Conservation (phyloP, 345 rosid genomes). For the Cardamine chenopodiifolia region DNA sequence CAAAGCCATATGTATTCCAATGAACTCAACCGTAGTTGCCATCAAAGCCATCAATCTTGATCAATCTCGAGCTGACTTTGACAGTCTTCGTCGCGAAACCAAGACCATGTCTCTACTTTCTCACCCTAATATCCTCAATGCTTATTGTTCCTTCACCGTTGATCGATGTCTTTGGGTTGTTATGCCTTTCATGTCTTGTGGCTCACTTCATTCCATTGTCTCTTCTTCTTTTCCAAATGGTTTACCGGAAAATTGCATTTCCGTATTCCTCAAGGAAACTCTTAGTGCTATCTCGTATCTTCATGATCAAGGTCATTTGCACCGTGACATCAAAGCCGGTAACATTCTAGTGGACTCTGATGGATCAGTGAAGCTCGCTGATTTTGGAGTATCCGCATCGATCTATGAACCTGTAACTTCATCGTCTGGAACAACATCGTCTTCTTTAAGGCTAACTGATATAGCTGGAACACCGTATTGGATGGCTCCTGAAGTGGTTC, state of each 20-base stretch:
- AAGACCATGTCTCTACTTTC: conserved; percentile 82
- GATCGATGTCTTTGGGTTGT: conserved; percentile 85
- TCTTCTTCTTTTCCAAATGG: conserved; percentile 69
- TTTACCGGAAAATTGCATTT: conserved; percentile 73
- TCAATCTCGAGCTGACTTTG: conserved; percentile 63
- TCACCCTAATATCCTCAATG: conserved; percentile 78
- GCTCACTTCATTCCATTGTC: conserved; percentile 81
- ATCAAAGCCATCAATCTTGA: conserved; percentile 87
- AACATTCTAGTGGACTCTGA: conserved; percentile 71
- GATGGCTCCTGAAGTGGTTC: conserved; percentile 99
- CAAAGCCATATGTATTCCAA: conserved; percentile 72
- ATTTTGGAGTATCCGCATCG: conserved; percentile 86
- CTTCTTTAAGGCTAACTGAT: conserved; percentile 61
- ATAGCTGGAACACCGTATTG: conserved; percentile 87
- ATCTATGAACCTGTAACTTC: conserved; percentile 53
- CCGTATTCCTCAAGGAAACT: conserved; percentile 67
- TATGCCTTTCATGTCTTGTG: conserved; percentile 93
- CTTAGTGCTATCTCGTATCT: conserved; percentile 70
- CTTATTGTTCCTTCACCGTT: conserved; percentile 82
- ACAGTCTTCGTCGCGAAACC: conserved; percentile 66
- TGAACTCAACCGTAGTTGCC: conserved; percentile 63
- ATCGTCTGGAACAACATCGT: conserved; percentile 34
- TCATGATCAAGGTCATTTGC: conserved; percentile 78
- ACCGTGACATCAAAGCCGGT: conserved; percentile 80
- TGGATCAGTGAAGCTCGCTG: conserved; percentile 78